These are phyloP conservation scores for Cadophora malorum DNA, from an alignment of 2,329 filamentous ascomycete species.

Conservation along the genomic window DNA sequence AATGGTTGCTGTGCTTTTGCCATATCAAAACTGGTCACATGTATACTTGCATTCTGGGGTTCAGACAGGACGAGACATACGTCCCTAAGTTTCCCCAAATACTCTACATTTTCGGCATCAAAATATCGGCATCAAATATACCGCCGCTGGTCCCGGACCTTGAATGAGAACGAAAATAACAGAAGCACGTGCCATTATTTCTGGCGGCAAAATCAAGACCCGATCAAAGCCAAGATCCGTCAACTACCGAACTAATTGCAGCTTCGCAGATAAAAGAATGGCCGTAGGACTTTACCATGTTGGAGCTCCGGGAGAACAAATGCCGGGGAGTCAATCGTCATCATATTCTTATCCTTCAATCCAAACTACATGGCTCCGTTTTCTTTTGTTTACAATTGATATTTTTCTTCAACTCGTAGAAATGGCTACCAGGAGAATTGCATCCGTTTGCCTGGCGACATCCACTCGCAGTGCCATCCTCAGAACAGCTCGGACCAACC, in stretches of 20 bases:
- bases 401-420: background rate
- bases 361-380: background rate
- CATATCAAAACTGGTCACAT: slow-evolving; percentile 22
- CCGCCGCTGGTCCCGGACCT: background rate
- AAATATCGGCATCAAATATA: slow-evolving; percentile 14
- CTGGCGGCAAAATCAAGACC: background rate
- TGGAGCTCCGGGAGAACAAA: background rate
- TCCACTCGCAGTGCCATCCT: slow-evolving; percentile 25
- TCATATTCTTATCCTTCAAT: slow-evolving; percentile 1
- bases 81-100: background rate
- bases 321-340: background rate
- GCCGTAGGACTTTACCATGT: background rate
- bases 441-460: slow-evolving; percentile 30
- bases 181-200: background rate
- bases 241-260: no score
- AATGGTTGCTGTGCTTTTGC: slow-evolving; percentile 50
- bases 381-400: background rate
- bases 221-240: background rate
- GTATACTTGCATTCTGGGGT: background rate
- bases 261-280: slow-evolving; percentile 14
- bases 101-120: background rate
- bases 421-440: slow-evolving; percentile 38
- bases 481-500: slow-evolving; percentile 23
- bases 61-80: background rate
- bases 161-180: background rate